Percentiles rank a stretch among this genome's conserved stretches.
Conservation (phyloP, 2,329 filamentous ascomycete genomes). For the Aspergillus uvarum region DNA sequence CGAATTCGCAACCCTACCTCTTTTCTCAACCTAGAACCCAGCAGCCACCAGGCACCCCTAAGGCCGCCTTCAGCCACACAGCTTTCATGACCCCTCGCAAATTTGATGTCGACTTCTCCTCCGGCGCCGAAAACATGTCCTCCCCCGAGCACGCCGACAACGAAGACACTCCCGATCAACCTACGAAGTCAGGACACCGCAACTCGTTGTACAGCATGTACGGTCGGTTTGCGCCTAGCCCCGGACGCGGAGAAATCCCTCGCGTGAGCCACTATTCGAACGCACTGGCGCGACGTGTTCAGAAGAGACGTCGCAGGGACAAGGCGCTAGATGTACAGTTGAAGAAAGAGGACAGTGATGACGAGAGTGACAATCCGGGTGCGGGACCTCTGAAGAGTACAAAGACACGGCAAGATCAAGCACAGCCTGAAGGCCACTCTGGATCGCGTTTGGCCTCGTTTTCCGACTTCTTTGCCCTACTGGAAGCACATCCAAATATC, state of each 20-base stretch:
- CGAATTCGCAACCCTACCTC: conserved; percentile 51
- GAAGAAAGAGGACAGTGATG: conserved; percentile 42
- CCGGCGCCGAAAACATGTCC: conserved; percentile 47
- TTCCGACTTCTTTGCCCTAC: conserved; percentile 58
- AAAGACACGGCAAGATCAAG: conserved; percentile 21
- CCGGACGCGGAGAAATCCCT: conserved; percentile 66
- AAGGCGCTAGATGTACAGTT: conserved; percentile 46
- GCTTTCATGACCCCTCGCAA: conserved; percentile 53
- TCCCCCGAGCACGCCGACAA: conserved; percentile 48
- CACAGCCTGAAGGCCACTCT: conserved; percentile 14
- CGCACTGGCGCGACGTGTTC: conserved; percentile 45
- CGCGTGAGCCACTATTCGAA: conserved; percentile 50
- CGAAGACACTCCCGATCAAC: conserved; percentile 49
- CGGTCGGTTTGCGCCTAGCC: conserved; percentile 45
- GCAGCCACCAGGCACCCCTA: conserved; percentile 31
- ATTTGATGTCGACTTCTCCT: conserved; percentile 49
- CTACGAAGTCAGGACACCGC: conserved; percentile 34
- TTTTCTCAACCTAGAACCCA: conserved; percentile 44
- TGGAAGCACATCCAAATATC: conserved; percentile 64
- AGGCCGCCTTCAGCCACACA: conserved; percentile 39
- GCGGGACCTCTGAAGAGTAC: conserved; percentile 38
- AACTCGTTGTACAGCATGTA: conserved; percentile 45
- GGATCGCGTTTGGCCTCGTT: conserved; percentile 41
- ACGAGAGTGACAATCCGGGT: conserved; percentile 43
- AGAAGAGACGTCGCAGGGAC: conserved; percentile 52